Conservation (phyloP, 2,329 filamentous ascomycete genomes). For the Alternaria viburni region DNA sequence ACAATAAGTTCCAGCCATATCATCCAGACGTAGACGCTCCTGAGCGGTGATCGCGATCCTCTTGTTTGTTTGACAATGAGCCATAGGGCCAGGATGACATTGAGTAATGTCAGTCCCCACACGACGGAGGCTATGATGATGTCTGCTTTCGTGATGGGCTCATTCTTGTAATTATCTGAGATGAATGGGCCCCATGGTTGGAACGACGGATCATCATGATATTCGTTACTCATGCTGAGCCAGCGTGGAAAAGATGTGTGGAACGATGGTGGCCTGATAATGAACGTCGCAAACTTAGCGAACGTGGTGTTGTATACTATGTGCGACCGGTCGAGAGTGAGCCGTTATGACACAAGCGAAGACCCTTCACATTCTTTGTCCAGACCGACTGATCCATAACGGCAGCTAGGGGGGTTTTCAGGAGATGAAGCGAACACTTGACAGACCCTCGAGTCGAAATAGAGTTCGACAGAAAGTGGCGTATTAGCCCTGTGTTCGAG, state of each 20-base stretch:
- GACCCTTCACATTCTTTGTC: slow-evolving; percentile 13
- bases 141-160: slow-evolving; percentile 39
- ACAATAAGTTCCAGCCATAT: slow-evolving; percentile 57
- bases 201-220: slow-evolving; percentile 21
- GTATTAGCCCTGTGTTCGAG: background rate
- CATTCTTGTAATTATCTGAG: slow-evolving; percentile 26
- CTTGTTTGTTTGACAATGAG: slow-evolving; percentile 39
- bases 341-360: background rate
- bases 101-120: slow-evolving; percentile 38
- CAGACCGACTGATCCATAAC: slow-evolving; percentile 10
- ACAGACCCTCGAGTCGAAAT: slow-evolving; percentile 24
- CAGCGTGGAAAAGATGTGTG: background rate
- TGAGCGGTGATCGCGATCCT: slow-evolving; percentile 32
- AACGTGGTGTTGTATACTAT: background rate
- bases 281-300: background rate
- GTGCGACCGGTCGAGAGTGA: background rate
- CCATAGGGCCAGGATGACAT: slow-evolving; percentile 38
- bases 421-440: slow-evolving; percentile 19
- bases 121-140: slow-evolving; percentile 41
- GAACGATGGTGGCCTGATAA: background rate
- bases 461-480: slow-evolving; percentile 18
- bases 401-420: slow-evolving; percentile 20
- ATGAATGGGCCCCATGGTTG: slow-evolving; percentile 35
- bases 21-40: slow-evolving; percentile 56
- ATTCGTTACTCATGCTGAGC: slow-evolving; percentile 26